Percentiles rank a stretch among this genome's conserved stretches.
These are phyloP conservation scores for Tardiomyces depauwii DNA, from an alignment of 1,139 yeast species.

Conservation along the genomic window DNA sequence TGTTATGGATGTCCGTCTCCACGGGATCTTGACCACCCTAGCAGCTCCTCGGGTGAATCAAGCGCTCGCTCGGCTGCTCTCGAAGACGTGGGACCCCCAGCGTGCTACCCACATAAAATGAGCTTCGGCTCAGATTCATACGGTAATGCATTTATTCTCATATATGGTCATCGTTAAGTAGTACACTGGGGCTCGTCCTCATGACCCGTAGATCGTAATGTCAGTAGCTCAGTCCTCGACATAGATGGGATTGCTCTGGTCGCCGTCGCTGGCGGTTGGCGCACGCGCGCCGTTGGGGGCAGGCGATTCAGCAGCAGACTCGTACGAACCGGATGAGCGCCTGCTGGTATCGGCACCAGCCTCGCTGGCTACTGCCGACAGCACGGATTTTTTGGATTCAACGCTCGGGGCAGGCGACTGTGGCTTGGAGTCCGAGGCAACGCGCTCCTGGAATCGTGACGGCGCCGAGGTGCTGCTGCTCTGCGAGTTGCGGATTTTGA, in stretches of 20 bases:
- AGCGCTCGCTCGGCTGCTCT: too few relatives aligned
- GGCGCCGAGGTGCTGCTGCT: neutral
- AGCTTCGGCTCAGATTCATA: too few relatives aligned
- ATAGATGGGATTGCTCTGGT: neutral
- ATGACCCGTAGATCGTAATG: too few relatives aligned
- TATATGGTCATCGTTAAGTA: too few relatives aligned
- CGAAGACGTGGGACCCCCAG: too few relatives aligned
- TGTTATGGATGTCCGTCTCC: too few relatives aligned
- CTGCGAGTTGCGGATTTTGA: constrained; percentile 13
- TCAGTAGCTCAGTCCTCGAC: neutral
- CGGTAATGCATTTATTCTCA: too few relatives aligned
- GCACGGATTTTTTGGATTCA: neutral
- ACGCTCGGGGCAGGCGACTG: neutral
- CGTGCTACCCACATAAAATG: too few relatives aligned
- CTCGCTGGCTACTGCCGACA: neutral
- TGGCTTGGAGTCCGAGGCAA: neutral
- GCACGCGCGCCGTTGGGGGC: neutral
- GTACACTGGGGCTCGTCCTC: too few relatives aligned
- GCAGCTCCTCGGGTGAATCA: too few relatives aligned
- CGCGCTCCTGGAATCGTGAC: neutral
- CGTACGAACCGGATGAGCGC: neutral
- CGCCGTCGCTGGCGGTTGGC: neutral
- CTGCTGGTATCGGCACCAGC: neutral
- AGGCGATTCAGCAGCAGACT: neutral
- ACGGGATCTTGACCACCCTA: too few relatives aligned